These are phyloP conservation scores for Pichia phayaonensis DNA, from an alignment of 805 yeast genomes.

Conservation along the genomic window DNA sequence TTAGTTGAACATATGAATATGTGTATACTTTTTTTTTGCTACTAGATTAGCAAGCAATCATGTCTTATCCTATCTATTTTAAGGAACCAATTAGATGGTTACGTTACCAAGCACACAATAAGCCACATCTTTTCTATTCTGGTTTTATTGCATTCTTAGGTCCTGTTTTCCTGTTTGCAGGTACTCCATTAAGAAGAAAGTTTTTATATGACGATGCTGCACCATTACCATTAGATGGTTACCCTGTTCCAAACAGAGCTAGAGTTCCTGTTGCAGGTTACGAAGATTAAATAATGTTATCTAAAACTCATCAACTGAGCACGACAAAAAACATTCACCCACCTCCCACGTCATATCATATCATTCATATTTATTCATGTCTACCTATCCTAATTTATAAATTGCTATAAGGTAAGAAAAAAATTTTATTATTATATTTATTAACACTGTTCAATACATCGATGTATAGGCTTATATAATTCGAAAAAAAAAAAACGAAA, in stretches of 20 bases:
- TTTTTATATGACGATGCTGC: slow-evolving; percentile 57
- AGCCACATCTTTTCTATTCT: slow-evolving; percentile 67
- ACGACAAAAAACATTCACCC: background rate
- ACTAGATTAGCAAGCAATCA: background rate
- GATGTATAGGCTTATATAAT: background rate
- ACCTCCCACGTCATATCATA: background rate
- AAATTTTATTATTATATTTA: background rate
- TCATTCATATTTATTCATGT: background rate
- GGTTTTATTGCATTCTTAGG: slow-evolving; percentile 58
- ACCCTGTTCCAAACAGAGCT: slow-evolving; percentile 48
- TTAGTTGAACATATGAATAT: too few species aligned
- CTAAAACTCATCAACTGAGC: background rate
- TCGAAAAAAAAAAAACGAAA: background rate
- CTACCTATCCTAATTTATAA: background rate
- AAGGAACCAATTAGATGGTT: slow-evolving; percentile 61
- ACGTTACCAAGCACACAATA: slow-evolving; percentile 68
- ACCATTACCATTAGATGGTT: slow-evolving; percentile 52
- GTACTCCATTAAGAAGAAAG: slow-evolving; percentile 64
- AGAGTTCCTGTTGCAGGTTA: slow-evolving; percentile 46
- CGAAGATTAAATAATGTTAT: slow-evolving; percentile 35
- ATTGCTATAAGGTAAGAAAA: background rate
- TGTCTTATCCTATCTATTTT: slow-evolving; percentile 45
- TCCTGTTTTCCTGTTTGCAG: slow-evolving; percentile 51
- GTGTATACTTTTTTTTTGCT: background rate
- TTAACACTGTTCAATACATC: background rate